Percentiles rank a stretch among this genome's conserved stretches.
phyloP scores from a whole-genome alignment of 148 eudicot species.

The Heliamphora exappendiculata region DNA sequence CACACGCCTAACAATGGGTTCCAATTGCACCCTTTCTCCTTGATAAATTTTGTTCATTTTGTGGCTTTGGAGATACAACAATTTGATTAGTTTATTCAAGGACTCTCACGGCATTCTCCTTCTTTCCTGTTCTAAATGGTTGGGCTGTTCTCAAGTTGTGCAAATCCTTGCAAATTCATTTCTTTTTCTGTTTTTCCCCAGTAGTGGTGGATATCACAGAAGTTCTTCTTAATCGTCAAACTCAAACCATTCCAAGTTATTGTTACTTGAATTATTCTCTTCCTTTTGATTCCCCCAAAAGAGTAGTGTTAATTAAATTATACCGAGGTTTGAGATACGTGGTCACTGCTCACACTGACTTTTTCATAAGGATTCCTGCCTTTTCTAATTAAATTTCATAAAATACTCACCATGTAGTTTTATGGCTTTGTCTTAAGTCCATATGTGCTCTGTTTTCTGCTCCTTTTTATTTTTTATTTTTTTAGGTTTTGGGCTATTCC shows the following conservation, averaged over 20 bases:
- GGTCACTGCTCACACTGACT: neutral
- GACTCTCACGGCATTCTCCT: too few relatives aligned
- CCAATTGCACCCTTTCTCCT: too few relatives aligned
- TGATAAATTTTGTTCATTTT: too few relatives aligned
- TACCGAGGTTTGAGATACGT: neutral
- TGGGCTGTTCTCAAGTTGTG: too few relatives aligned
- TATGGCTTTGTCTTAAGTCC: neutral
- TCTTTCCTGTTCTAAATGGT: too few relatives aligned
- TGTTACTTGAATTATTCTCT: too few relatives aligned
- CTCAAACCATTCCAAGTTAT: too few relatives aligned
- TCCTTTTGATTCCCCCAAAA: too few relatives aligned
- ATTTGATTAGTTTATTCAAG: too few relatives aligned
- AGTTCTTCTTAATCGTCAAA: neutral
- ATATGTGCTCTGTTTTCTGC: slow-evolving; percentile 4
- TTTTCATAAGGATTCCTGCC: neutral
- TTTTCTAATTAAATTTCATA: neutral
- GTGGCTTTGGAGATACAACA: too few relatives aligned
- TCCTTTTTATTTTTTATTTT: too few relatives aligned
- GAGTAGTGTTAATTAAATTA: neutral
- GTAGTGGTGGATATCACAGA: neutral
- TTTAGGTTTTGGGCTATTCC: slow-evolving; percentile 34
- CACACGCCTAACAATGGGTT: too few relatives aligned
- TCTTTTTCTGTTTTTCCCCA: neutral
- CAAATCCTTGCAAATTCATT: neutral
- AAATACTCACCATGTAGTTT: neutral